phyloP scores from a whole-genome alignment of 208 protist species.

The Acanthamoeba healyi region DNA sequence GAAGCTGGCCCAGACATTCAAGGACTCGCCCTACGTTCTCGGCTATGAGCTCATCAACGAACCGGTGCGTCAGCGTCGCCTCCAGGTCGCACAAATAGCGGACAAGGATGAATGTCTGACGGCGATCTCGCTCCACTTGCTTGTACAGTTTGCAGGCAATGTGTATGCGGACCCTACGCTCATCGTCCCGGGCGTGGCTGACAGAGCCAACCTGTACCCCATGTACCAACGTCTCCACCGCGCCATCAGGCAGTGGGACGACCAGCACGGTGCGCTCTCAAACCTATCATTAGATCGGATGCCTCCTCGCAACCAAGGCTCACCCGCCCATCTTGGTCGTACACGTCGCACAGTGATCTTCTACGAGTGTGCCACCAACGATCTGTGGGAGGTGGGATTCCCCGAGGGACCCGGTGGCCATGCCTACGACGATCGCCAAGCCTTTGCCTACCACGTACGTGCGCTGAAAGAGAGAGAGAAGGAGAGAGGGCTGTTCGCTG shows the following conservation, averaged over 20 bases:
- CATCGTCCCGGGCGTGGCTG: slow-evolving; percentile 67
- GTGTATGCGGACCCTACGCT: slow-evolving; percentile 68
- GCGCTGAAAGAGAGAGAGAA: background rate
- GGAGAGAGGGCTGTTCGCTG: too few relatives aligned
- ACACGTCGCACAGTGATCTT: too few relatives aligned
- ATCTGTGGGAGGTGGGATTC: slow-evolving; percentile 73
- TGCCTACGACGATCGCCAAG: slow-evolving; percentile 84
- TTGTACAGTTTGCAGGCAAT: slow-evolving; percentile 73
- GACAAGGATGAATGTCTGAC: too few relatives aligned
- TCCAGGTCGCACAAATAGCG: too few relatives aligned
- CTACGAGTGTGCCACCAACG: slow-evolving; percentile 79
- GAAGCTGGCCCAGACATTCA: slow-evolving; percentile 74
- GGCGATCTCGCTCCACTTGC: too few relatives aligned
- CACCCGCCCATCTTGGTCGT: background rate
- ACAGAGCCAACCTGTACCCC: slow-evolving; percentile 72
- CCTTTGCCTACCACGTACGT: slow-evolving; percentile 77
- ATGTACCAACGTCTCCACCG: slow-evolving; percentile 81
- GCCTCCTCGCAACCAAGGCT: too few relatives aligned
- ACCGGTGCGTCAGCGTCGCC: slow-evolving; percentile 77
- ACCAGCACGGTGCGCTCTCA: slow-evolving; percentile 68
- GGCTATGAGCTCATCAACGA: slow-evolving; percentile 89
- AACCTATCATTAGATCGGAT: too few relatives aligned
- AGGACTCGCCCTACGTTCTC: slow-evolving; percentile 67
- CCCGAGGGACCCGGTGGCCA: slow-evolving; percentile 78
- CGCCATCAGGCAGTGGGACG: slow-evolving; percentile 82